Evolutionary conservation across 73 alveolate species (phyloP), one percentile per base, ranked within the genome.

Genomic region (Uronychia binucleata): DNA sequence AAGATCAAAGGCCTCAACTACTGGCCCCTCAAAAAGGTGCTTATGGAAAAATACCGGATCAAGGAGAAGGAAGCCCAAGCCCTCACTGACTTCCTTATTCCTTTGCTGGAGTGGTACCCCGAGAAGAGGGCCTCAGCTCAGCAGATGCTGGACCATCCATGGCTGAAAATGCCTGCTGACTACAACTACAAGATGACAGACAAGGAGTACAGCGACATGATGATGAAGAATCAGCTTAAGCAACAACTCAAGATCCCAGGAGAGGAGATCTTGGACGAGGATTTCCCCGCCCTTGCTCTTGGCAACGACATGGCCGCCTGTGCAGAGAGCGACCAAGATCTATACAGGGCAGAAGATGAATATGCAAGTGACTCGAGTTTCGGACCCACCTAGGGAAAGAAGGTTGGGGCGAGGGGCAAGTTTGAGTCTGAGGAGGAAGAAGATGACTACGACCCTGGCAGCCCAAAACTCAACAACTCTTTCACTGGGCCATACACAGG

Each of bases 61-160:
- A 92, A 91, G 79, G 95, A 89, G 74, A 79, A 75, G 31, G 98
- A 92, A 46, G 97, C 98, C 26, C 58, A 81, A n/a, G 88, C 86
- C 74, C 86, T 94, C 77, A 82, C 93, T 34, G 94, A 89, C 31
- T 94, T 94, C 94, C 82, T 94, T 58, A 78, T 57, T 28, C 93
- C 90, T 57, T 92, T 92, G 95, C 89, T 94, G 28, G 91, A 90
- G 77, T 94, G 93, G 93, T 86, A 93, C 26, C 97, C 98, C 29
- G 93, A 89, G 86, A 92, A 95, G 79, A 86, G 98, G 77, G 95
- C 96, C 31, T 83, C 81, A 75, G 99, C 99, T 0, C 80, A 91
- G 77, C 87, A 94, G 77, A 94, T 97, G 96, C 86, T 96, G 19
- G 87, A 79, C 28, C 99, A 97, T 93, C 97, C 96, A 30, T 98